Conservation (phyloP, 1,284 basidiomycete genomes). For the Moesziomyces sp. region DNA sequence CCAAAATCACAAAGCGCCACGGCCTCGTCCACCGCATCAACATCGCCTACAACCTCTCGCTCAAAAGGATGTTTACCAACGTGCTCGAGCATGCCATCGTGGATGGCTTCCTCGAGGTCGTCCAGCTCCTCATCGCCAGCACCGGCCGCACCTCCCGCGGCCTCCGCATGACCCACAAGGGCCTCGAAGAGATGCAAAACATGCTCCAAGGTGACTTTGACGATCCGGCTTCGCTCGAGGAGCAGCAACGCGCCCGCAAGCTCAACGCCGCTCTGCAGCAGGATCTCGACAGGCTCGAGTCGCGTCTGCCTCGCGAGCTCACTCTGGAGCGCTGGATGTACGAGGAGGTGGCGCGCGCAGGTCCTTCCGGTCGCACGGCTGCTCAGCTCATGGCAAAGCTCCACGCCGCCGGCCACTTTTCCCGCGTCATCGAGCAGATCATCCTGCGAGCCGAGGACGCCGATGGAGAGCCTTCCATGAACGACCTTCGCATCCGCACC, state of each 20-base stretch:
- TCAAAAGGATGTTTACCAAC: constrained; percentile 10
- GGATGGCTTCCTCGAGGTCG: constrained; percentile 39
- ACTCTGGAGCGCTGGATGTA: constrained; percentile 38
- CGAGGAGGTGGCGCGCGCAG: constrained; percentile 33
- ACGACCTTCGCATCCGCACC: constrained; percentile 27
- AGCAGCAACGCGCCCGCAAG: constrained; percentile 16
- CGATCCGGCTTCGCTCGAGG: constrained; percentile 18
- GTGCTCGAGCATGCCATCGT: constrained; percentile 40
- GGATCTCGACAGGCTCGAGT: constrained; percentile 25
- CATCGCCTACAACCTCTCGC: constrained; percentile 1
- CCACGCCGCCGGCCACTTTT: constrained; percentile 26
- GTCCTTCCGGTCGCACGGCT: constrained; percentile 26
- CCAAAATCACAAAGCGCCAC: constrained; percentile 26
- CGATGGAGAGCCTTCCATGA: constrained; percentile 27
- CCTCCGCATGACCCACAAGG: constrained; percentile 36
- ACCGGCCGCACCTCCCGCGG: constrained; percentile 18
- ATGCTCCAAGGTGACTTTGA: constrained; percentile 21
- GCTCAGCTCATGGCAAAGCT: constrained; percentile 26
- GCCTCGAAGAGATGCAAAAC: constrained; percentile 31
- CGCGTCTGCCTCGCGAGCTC: constrained; percentile 32
- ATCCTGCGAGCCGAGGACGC: constrained; percentile 31
- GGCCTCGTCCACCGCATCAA: constrained; percentile 28
- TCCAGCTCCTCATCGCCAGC: constrained; percentile 21
- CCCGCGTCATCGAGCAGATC: constrained; percentile 26
- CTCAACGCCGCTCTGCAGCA: constrained; percentile 19